phyloP scores from a whole-genome alignment of 169 alveolate genomes.

The Babesia divergens region DNA sequence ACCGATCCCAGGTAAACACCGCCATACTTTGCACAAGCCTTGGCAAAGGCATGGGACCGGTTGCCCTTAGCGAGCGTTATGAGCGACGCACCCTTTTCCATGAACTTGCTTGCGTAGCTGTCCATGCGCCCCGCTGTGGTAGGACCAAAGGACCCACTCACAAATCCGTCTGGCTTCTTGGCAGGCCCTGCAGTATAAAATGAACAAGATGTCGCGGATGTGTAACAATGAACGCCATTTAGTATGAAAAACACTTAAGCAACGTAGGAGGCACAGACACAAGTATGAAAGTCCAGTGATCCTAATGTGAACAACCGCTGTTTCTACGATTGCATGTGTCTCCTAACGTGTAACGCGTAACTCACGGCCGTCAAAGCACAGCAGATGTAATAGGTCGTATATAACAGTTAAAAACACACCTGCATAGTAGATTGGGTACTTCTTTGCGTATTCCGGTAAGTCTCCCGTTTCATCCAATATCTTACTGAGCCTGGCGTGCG shows the following conservation, averaged over 20 bases:
- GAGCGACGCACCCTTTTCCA: constrained; percentile 79
- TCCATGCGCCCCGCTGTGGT: constrained; percentile 91
- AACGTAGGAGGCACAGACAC: background rate
- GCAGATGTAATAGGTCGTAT: too few relatives aligned
- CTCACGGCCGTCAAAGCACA: too few relatives aligned
- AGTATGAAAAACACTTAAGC: background rate
- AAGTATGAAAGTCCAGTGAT: too few relatives aligned
- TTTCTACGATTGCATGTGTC: too few relatives aligned
- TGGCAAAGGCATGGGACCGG: constrained; percentile 73
- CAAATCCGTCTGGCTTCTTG: constrained; percentile 82
- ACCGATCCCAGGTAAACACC: constrained; percentile 83
- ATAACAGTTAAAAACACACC: constrained; percentile 68
- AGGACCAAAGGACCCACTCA: constrained; percentile 88
- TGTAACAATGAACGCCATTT: background rate
- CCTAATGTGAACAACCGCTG: too few relatives aligned
- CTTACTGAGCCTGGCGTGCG: constrained; percentile 82
- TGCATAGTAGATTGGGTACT: constrained; percentile 85
- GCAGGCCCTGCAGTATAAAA: constrained; percentile 71
- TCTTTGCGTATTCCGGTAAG: constrained; percentile 79
- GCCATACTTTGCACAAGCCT: constrained; percentile 81
- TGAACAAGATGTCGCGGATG: background rate
- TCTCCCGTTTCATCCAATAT: constrained; percentile 68
- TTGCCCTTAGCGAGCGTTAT: constrained; percentile 84
- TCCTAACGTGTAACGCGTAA: too few relatives aligned
- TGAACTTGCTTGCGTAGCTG: constrained; percentile 74